phyloP scores from a whole-genome alignment of 257 asterid species.

The Solanum medicagineum region DNA sequence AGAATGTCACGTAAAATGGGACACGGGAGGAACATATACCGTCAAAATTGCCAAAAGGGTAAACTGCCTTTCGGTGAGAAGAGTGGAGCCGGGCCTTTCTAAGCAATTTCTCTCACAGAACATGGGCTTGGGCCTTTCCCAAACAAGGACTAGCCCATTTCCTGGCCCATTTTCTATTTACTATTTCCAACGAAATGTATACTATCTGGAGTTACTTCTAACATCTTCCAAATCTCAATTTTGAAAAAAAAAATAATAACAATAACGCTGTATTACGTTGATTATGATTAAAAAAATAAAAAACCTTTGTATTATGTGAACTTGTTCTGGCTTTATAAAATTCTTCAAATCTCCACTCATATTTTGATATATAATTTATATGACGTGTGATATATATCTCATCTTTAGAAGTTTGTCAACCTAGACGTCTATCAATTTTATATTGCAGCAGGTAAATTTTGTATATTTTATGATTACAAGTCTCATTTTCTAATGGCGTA shows the following conservation, averaged over 20 bases:
- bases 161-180: neutral
- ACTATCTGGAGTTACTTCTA: neutral
- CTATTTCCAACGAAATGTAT: neutral
- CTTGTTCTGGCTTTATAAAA: neutral
- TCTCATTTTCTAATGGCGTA: neutral
- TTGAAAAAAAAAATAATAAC: neutral
- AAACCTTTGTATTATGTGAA: neutral
- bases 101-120: neutral
- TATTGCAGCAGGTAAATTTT: neutral
- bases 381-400: neutral
- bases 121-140: neutral
- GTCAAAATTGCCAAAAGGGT: neutral
- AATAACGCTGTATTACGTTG: neutral
- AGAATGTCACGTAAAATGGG: too few species aligned
- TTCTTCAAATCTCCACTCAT: neutral
- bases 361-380: neutral
- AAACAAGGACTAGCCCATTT: neutral
- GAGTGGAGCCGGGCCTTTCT: neutral
- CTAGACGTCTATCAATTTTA: rapidly evolving
- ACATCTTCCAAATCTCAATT: neutral
- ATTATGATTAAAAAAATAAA: too few species aligned
- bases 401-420: neutral
- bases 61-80: neutral
- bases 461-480: neutral
- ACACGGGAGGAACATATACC: too few species aligned